Conservation (phyloP, 257 asterid genomes). For the Solanum infundibuliforme region DNA sequence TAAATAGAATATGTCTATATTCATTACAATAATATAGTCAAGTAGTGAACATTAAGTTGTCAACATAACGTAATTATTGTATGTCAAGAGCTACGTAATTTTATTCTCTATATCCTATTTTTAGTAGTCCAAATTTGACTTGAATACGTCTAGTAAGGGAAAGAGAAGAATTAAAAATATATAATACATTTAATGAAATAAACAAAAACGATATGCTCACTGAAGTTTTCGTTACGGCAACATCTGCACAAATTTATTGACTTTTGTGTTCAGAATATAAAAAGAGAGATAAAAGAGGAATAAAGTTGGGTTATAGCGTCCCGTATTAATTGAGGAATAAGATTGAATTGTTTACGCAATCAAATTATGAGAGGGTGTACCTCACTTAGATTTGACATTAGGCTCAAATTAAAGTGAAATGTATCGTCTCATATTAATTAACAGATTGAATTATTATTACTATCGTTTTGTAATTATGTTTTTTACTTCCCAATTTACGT, state of each 20-base stretch:
- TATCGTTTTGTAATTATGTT: too few relatives aligned
- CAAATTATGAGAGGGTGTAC: not conserved
- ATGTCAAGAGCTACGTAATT: not conserved
- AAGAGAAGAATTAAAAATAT: not conserved
- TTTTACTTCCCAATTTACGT: too few relatives aligned
- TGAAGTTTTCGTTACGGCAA: not conserved
- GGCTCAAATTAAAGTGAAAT: not conserved
- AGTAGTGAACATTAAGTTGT: not conserved
- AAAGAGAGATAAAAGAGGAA: too few relatives aligned
- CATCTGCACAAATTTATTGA: not conserved
- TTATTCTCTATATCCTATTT: not conserved
- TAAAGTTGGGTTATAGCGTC: not conserved
- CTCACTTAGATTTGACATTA: not conserved
- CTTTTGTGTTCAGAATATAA: not conserved
- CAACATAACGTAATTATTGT: not conserved
- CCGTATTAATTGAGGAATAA: not conserved
- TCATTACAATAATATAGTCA: not conserved
- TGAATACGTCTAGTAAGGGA: not conserved
- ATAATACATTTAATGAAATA: not conserved
- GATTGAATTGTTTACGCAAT: not conserved
- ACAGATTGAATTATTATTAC: slow-evolving; percentile 35
- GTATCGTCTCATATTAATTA: not conserved
- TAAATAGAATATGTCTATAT: not conserved
- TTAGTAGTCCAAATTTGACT: not conserved
- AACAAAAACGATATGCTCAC: not conserved